Base-by-base conservation (phyloP, 2,329 filamentous ascomycete genomes). In the Chalara sp. region DNA sequence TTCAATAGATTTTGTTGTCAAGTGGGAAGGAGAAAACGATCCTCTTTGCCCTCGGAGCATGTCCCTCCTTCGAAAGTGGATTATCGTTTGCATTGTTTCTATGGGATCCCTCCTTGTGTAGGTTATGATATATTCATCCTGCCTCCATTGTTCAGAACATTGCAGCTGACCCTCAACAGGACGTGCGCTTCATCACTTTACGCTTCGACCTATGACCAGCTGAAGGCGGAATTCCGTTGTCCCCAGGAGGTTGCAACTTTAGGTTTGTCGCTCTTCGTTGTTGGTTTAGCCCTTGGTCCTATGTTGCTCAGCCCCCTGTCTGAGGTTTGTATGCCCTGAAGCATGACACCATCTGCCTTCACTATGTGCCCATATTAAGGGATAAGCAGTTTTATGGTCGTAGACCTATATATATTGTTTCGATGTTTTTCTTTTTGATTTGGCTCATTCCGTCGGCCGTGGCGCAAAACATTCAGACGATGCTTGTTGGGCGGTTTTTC, bases 141-240 rank as follows among this genome's bases (percentile, higher is more conserved):
- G 44, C 21, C 21, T 21, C 21, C 21, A 21, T 21, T 21, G 21
- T 3, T 21, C 21, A 21, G 21, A 21, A 37, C 32, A 13, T n/a
- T 35, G 5, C 39, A 44, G 53, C 35, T 58, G 21, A n/a, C 13
- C 7, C 21, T 35, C 5, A n/a, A 48, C 60, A 89, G 86, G 47
- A 95, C 89, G 5, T 88, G 84, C 63, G 80, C 86, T 1, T 89
- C 85, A 44, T 92, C 89, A 21, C 80, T 93, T 58, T 95, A 95
- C 67, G 90, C 88, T 1, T 79, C 81, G 11, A 90, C 87, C 0
- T 96, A 95, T 66, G 65, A 62, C 13, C 85, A 70, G 46, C 65
- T 46, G 6, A 46, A 5, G 6, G 13, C 33, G 11, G 52, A 54
- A 21, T 60, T 60, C 31, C 6, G 42, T 5, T 44, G 12, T 21